phyloP scores from a whole-genome alignment of 2,329 filamentous ascomycete genomes.

The Eutypa lata region DNA sequence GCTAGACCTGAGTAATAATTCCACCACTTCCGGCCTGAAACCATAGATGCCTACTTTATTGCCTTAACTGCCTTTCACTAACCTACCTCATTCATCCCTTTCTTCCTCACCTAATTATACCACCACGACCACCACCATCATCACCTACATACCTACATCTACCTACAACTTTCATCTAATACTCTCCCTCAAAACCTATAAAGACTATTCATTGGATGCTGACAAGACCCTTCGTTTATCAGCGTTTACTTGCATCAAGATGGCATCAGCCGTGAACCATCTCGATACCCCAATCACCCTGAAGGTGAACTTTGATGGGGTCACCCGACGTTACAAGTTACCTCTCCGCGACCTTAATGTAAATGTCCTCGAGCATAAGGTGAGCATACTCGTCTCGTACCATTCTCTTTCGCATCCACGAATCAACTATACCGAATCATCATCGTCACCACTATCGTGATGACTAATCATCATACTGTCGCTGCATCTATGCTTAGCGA shows the following conservation, averaged over 20 bases:
- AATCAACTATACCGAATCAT: too few relatives aligned
- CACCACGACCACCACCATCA: neutral
- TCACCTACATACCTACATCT: neutral
- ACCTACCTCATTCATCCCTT: neutral
- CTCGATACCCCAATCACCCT: constrained; percentile 77
- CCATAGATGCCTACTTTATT: neutral
- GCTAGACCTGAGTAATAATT: too few relatives aligned
- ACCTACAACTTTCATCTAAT: neutral
- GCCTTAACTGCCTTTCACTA: neutral
- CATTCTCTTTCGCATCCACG: too few relatives aligned
- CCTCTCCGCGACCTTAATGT: constrained; percentile 80
- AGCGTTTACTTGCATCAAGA: constrained; percentile 16
- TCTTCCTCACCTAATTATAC: neutral
- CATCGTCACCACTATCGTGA: constrained; percentile 5
- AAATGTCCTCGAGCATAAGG: constrained; percentile 74
- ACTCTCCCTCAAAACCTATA: neutral
- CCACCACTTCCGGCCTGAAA: too few relatives aligned
- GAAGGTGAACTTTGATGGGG: constrained; percentile 77
- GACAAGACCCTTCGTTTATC: neutral
- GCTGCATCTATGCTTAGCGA: constrained; percentile 15
- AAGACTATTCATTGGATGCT: constrained; percentile 9
- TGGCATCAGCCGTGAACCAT: constrained; percentile 35
- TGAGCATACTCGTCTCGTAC: constrained; percentile 51
- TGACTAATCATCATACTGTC: constrained; percentile 3
- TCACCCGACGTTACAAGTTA: constrained; percentile 81